Evolutionary conservation across 495 filamentous ascomycete genomes (phyloP).

Genomic region (Thermothielavioides terrestris): DNA sequence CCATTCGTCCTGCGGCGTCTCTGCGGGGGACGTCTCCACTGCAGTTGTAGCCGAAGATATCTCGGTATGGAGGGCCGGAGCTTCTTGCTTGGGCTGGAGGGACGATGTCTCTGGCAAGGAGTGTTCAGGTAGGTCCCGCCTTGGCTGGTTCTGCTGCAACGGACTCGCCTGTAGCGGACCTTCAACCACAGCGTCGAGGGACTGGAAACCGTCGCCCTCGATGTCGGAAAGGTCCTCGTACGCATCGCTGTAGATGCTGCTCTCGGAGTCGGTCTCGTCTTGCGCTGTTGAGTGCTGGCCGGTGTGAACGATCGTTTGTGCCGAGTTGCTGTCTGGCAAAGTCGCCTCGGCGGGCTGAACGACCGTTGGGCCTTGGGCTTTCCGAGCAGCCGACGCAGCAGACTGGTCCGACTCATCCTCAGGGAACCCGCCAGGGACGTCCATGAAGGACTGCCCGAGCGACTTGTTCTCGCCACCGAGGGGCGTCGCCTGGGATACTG

Average conservation of each 20-base stretch:
- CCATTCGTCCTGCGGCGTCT: constrained; percentile 43
- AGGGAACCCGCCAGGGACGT: constrained; percentile 40
- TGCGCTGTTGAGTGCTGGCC: not conserved
- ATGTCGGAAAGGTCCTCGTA: constrained; percentile 63
- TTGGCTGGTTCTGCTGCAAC: no score
- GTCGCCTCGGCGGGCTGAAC: not conserved
- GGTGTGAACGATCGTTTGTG: not conserved
- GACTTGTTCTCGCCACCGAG: constrained; percentile 8
- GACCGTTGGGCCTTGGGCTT: not conserved
- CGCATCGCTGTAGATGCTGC: constrained; percentile 81
- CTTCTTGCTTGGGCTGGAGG: not conserved
- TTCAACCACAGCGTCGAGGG: constrained; percentile 76
- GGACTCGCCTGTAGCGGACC: constrained; percentile 32
- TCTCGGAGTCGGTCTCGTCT: constrained; percentile 27
- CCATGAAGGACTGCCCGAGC: constrained; percentile 19
- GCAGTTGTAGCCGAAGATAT: constrained; percentile 9
- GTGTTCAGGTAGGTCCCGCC: not conserved
- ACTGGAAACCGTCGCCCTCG: constrained; percentile 69
- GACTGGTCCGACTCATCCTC: constrained; percentile 27
- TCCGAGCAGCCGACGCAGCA: not conserved
- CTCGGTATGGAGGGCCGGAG: constrained; percentile 2
- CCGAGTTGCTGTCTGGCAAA: not conserved
- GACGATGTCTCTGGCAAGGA: not conserved
- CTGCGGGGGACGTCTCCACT: constrained; percentile 10
- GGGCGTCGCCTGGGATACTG: constrained; percentile 31